Conservation (phyloP, 768 basidiomycete genomes). For the Lentinula sp. region DNA sequence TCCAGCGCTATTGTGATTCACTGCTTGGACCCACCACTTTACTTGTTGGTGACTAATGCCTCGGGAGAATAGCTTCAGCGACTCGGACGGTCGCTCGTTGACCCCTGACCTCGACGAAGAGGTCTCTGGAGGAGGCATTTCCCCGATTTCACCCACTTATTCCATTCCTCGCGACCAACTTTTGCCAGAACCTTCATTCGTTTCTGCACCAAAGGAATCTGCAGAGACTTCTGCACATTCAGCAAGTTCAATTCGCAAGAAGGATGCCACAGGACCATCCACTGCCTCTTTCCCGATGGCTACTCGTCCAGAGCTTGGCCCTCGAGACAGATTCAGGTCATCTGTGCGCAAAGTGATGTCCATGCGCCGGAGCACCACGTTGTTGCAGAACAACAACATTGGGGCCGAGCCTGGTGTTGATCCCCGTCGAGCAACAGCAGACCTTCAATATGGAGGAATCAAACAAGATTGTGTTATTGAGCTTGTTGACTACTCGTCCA, state of each 20-base stretch:
- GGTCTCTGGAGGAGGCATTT: constrained; percentile 6
- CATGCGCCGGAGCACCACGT: constrained; percentile 46
- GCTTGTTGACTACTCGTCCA: constrained; percentile 57
- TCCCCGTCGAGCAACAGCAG: constrained; percentile 54
- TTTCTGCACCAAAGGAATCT: background rate
- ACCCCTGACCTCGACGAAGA: constrained; percentile 59
- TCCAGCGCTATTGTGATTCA: background rate
- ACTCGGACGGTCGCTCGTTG: constrained; percentile 59
- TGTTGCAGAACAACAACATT: constrained; percentile 28
- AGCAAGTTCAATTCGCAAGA: constrained; percentile 8
- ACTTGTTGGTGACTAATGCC: constrained; percentile 34
- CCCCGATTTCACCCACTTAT: constrained; percentile 17
- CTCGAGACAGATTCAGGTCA: constrained; percentile 47
- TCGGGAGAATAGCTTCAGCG: constrained; percentile 61
- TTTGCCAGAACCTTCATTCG: background rate
- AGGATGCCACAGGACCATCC: constrained; percentile 14
- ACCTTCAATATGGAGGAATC: constrained; percentile 51
- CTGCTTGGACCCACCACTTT: background rate
- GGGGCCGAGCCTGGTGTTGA: constrained; percentile 73
- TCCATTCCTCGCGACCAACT: background rate
- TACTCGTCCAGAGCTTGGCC: constrained; percentile 20
- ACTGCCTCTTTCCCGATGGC: constrained; percentile 8
- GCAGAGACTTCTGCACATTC: background rate
- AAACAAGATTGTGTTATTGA: constrained; percentile 60
- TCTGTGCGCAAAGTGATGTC: constrained; percentile 59